Conservation (phyloP, 139 green algal genomes). For the Edaphochlamys debaryana region DNA sequence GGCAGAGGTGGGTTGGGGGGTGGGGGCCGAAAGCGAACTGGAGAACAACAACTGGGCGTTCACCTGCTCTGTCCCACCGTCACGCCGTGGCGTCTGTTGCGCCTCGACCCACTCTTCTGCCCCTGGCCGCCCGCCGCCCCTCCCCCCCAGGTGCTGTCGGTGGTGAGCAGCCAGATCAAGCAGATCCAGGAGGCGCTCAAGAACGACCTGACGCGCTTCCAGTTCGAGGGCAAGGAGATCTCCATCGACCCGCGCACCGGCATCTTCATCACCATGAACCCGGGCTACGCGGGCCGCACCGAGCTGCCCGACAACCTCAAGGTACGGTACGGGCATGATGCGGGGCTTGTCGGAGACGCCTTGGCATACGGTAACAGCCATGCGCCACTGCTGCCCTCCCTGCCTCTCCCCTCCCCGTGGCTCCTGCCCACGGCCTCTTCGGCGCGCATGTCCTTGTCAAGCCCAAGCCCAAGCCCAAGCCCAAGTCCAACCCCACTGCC, state of each 20-base stretch:
- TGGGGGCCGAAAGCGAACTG: too few relatives aligned
- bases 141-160: conserved; percentile 83
- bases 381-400: too few relatives aligned
- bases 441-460: neutral
- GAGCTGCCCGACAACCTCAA: conserved; percentile 78
- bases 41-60: too few relatives aligned
- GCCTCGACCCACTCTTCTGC: too few relatives aligned
- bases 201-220: conserved; percentile 82
- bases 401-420: too few relatives aligned
- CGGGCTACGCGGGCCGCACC: conserved; percentile 83
- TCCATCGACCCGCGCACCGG: conserved; percentile 73
- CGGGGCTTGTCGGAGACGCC: too few relatives aligned
- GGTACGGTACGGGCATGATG: neutral
- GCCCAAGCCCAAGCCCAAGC: neutral
- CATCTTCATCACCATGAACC: conserved; percentile 94
- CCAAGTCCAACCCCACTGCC: neutral
- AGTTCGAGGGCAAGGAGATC: conserved; percentile 90
- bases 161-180: conserved; percentile 61
- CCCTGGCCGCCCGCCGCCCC: too few relatives aligned
- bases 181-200: conserved; percentile 90
- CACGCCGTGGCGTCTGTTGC: too few relatives aligned
- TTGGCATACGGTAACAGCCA: too few relatives aligned
- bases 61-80: too few relatives aligned
- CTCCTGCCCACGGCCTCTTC: too few relatives aligned
- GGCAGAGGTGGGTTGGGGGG: too few relatives aligned